Percentiles rank a stretch among this genome's conserved stretches.
phyloP scores from a whole-genome alignment of 305 asterid genomes.

The Galium porrigens region DNA sequence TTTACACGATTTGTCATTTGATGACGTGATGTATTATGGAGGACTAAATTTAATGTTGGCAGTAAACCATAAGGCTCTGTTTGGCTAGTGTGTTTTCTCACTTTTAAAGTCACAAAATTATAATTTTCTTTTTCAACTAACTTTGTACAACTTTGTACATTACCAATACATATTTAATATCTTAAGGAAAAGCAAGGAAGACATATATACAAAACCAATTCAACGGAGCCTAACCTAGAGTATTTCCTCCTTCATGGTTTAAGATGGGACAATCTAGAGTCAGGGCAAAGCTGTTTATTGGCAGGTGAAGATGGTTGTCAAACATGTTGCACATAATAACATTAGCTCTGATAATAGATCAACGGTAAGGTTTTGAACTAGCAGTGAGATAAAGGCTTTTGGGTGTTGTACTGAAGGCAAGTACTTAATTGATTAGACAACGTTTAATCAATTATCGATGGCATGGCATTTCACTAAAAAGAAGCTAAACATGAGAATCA shows the following conservation, averaged over 20 bases:
- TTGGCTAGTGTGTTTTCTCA: not conserved
- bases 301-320: not conserved
- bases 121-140: too few species aligned
- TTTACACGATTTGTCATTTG: not conserved
- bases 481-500: not conserved
- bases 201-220: too few species aligned
- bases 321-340: not conserved
- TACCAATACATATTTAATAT: too few species aligned
- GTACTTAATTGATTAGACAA: not conserved
- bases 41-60: not conserved
- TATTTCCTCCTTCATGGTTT: not conserved
- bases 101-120: not conserved
- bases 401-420: not conserved
- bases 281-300: not conserved
- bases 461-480: not conserved
- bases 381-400: not conserved
- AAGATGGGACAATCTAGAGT: not conserved
- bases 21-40: not conserved
- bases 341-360: not conserved
- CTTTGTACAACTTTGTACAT: not conserved
- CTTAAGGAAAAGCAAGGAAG: too few species aligned
- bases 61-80: not conserved
- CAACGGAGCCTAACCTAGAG: not conserved
- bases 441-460: not conserved
- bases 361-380: not conserved